Conservation (phyloP, 352 stramenopile species). For the Phytophthora kernoviae region DNA sequence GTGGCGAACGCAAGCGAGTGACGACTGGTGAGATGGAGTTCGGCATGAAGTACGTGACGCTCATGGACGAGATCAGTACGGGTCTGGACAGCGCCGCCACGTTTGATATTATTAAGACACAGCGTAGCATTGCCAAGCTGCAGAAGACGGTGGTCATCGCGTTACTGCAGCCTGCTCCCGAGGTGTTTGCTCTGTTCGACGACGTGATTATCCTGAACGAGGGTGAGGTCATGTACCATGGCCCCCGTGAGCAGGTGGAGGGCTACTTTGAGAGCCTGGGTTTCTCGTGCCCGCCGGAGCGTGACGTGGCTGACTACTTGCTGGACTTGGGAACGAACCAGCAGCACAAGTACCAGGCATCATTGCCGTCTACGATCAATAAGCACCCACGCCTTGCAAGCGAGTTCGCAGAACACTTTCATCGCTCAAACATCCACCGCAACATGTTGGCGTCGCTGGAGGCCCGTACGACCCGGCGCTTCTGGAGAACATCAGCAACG, state of each 20-base stretch:
- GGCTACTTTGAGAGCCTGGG: conserved; percentile 42
- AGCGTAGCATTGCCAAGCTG: conserved; percentile 53
- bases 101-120: conserved; percentile 55
- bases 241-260: conserved; percentile 48
- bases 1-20: conserved; percentile 90
- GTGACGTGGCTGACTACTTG: conserved; percentile 50
- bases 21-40: conserved; percentile 92
- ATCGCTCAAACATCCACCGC: conserved; percentile 32
- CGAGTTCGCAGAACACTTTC: conserved; percentile 40
- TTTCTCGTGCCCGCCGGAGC: conserved; percentile 39
- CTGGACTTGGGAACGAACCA: conserved; percentile 49
- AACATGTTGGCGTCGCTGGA: conserved; percentile 32
- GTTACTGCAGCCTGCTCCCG: conserved; percentile 82
- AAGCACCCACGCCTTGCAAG: conserved; percentile 36
- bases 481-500: conserved; percentile 25
- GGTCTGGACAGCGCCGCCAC: conserved; percentile 64
- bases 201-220: conserved; percentile 57
- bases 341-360: conserved; percentile 42
- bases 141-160: conserved; percentile 68
- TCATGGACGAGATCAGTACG: conserved; percentile 86
- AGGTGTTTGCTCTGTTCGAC: conserved; percentile 58
- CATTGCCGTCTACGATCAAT: conserved; percentile 9
- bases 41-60: conserved; percentile 70
- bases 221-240: conserved; percentile 47
- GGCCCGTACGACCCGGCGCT: conserved; percentile 29